phyloP scores from a whole-genome alignment of 2,329 filamentous ascomycete genomes.

The Colletotrichum karsti region DNA sequence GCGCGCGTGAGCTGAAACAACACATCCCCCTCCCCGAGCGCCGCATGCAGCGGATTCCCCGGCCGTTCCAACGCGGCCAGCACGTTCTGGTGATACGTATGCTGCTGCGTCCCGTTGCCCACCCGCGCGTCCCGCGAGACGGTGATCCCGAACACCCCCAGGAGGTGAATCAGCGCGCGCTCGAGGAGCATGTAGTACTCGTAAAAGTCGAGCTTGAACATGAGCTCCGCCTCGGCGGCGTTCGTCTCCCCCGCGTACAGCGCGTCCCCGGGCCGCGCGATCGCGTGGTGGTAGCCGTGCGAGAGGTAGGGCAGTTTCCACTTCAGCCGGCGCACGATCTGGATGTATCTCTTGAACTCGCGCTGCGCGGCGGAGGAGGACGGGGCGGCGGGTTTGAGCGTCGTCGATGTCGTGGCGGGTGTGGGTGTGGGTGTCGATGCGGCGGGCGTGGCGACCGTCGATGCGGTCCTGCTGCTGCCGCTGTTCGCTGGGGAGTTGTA shows the following conservation, averaged over 20 bases:
- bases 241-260: slow-evolving; percentile 43
- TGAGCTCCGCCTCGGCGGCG: slow-evolving; percentile 63
- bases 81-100: slow-evolving; percentile 74
- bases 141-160: slow-evolving; percentile 69
- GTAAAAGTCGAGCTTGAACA: slow-evolving; percentile 83
- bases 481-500: background rate
- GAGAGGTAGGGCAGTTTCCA: slow-evolving; percentile 72
- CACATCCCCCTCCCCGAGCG: slow-evolving; percentile 64
- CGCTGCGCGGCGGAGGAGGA: slow-evolving; percentile 37
- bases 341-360: slow-evolving; percentile 66
- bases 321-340: slow-evolving; percentile 66
- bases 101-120: too few species aligned
- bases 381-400: background rate
- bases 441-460: background rate
- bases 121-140: slow-evolving; percentile 52
- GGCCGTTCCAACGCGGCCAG: slow-evolving; percentile 67
- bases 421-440: background rate
- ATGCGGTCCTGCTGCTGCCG: background rate
- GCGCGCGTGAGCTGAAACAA: slow-evolving; percentile 68
- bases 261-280: slow-evolving; percentile 38
- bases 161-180: slow-evolving; percentile 72
- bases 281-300: slow-evolving; percentile 62
- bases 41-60: slow-evolving; percentile 62
- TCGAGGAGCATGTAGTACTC: slow-evolving; percentile 80
- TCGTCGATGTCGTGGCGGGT: too few species aligned